Conservation (phyloP, 495 filamentous ascomycete genomes). For the Penicillium riverlandense region DNA sequence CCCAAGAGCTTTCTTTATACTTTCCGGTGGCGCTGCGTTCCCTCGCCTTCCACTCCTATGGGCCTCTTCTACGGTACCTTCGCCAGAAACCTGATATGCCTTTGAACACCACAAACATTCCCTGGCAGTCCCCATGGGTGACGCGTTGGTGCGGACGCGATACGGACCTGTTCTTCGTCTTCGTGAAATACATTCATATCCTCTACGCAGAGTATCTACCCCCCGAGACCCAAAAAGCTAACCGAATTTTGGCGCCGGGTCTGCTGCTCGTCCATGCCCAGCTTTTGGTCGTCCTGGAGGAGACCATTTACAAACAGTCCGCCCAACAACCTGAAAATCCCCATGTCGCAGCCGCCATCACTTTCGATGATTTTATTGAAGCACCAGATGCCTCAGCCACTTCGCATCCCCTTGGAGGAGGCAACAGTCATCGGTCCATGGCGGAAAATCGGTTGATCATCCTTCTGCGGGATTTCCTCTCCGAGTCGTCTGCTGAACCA, state of each 20-base stretch:
- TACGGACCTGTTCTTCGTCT: constrained; percentile 89
- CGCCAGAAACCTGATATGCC: constrained; percentile 62
- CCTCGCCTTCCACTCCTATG: constrained; percentile 65
- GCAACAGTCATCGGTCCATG: constrained; percentile 71
- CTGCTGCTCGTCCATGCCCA: constrained; percentile 83
- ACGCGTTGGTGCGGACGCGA: constrained; percentile 84
- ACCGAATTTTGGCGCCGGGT: constrained; percentile 61
- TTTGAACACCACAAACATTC: constrained; percentile 61
- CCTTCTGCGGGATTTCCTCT: constrained; percentile 77
- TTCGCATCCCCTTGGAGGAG: constrained; percentile 55
- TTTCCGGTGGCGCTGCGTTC: constrained; percentile 69
- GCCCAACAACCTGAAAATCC: constrained; percentile 45
- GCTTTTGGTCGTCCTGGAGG: constrained; percentile 72
- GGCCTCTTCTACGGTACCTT: constrained; percentile 54
- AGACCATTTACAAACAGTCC: constrained; percentile 69
- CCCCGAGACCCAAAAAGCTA: constrained; percentile 53
- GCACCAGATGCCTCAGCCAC: constrained; percentile 63
- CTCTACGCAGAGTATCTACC: constrained; percentile 77
- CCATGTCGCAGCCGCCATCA: constrained; percentile 52
- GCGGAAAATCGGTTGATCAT: constrained; percentile 87
- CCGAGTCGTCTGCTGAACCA: constrained; percentile 52
- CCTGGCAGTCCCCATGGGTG: constrained; percentile 83
- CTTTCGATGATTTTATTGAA: constrained; percentile 69
- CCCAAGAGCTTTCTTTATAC: constrained; percentile 52
- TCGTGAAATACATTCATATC: constrained; percentile 85